Conservation (phyloP, 495 filamentous ascomycete genomes). For the Cercophora sp. region DNA sequence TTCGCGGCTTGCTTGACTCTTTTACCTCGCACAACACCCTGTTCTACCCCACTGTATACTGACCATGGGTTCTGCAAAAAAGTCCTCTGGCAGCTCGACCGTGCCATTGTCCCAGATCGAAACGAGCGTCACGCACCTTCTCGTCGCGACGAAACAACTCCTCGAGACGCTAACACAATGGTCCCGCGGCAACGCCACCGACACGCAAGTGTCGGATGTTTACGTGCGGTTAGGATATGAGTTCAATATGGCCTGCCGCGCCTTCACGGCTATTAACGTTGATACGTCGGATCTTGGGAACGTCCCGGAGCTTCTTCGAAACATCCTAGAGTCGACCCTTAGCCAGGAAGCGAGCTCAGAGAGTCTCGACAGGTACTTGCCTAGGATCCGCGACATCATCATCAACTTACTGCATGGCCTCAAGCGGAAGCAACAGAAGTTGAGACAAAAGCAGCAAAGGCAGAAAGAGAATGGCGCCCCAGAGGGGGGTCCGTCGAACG, state of each 20-base stretch:
- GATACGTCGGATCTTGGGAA: slow-evolving; percentile 91
- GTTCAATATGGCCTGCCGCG: slow-evolving; percentile 96
- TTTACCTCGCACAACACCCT: too few relatives aligned
- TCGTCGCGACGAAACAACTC: slow-evolving; percentile 96
- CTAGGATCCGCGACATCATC: slow-evolving; percentile 93
- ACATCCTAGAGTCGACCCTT: slow-evolving; percentile 89
- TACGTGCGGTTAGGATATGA: slow-evolving; percentile 97
- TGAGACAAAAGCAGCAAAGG: slow-evolving; percentile 74
- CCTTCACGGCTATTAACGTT: slow-evolving; percentile 93
- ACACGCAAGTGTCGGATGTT: slow-evolving; percentile 93
- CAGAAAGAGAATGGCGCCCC: slow-evolving; percentile 54
- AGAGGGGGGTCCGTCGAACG: slow-evolving; percentile 9
- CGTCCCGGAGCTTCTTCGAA: slow-evolving; percentile 84
- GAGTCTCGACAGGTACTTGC: slow-evolving; percentile 87
- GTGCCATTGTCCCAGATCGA: slow-evolving; percentile 84
- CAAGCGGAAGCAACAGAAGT: slow-evolving; percentile 89
- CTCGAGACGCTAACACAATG: slow-evolving; percentile 95
- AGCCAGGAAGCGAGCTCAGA: slow-evolving; percentile 93
- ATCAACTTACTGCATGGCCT: slow-evolving; percentile 93
- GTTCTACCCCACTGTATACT: too few relatives aligned
- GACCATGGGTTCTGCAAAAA: slow-evolving; percentile 23
- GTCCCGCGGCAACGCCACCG: slow-evolving; percentile 86
- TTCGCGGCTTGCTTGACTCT: too few relatives aligned
- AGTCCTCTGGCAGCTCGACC: slow-evolving; percentile 42
- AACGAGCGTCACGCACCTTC: slow-evolving; percentile 94